These are phyloP conservation scores for Mortierella sp. DNA, from an alignment of 371 early-diverging fungal genomes.

Conservation along the genomic window DNA sequence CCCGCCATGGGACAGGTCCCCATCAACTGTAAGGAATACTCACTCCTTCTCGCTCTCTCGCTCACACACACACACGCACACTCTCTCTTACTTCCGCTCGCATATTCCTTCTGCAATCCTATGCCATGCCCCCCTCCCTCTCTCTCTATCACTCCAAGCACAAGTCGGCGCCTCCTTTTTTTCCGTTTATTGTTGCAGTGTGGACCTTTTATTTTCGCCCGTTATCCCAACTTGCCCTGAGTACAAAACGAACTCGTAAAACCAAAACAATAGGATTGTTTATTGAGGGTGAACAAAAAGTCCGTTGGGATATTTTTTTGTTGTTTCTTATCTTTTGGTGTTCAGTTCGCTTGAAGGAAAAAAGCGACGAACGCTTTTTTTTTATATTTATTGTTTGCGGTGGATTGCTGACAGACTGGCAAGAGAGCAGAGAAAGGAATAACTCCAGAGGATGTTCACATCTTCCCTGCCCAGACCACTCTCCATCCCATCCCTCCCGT, in stretches of 20 bases:
- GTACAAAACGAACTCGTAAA: neutral
- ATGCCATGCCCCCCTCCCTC: neutral
- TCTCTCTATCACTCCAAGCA: neutral
- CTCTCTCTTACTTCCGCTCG: neutral
- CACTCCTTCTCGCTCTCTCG: neutral
- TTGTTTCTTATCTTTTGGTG: neutral
- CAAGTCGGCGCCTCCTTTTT: neutral
- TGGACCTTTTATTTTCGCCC: neutral
- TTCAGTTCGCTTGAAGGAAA: no score
- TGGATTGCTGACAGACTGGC: neutral
- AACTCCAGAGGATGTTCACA: neutral
- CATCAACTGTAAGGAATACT: conserved; percentile 32
- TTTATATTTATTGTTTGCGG: neutral
- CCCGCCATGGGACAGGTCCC: conserved; percentile 41
- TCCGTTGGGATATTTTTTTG: neutral
- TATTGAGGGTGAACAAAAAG: no score
- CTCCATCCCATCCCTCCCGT: neutral
- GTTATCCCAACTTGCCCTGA: neutral
- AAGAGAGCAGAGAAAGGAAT: neutral
- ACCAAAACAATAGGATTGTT: neutral
- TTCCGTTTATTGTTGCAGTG: neutral
- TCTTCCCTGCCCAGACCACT: neutral
- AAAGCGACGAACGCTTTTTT: no score
- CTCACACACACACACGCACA: neutral
- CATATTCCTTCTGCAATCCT: no score